Evolutionary conservation across 208 protist genomes (phyloP).

Genomic region (Trypanosoma brucei): DNA sequence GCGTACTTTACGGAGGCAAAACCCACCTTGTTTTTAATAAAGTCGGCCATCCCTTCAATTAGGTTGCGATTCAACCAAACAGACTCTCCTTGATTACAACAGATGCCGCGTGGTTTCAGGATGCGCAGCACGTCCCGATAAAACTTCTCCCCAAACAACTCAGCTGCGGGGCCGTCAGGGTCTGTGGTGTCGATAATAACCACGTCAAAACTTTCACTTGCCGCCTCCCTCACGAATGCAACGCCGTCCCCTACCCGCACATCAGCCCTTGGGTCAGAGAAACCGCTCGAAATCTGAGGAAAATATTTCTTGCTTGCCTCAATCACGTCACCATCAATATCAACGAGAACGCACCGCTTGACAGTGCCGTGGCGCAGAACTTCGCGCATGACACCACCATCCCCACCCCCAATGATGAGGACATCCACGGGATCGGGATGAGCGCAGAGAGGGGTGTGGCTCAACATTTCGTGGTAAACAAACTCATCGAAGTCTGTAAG

Average conservation of each 20-base stretch:
- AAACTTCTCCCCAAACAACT: constrained; percentile 85
- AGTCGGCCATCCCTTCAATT: constrained; percentile 84
- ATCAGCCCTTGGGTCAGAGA: constrained; percentile 68
- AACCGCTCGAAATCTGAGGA: constrained; percentile 71
- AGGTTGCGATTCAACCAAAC: constrained; percentile 91
- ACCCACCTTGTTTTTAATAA: constrained; percentile 74
- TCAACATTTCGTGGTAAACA: constrained; percentile 98
- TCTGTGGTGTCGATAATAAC: constrained; percentile 95
- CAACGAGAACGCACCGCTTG: constrained; percentile 92
- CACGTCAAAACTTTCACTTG: constrained; percentile 88
- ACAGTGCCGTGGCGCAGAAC: constrained; percentile 92
- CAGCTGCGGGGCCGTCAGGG: constrained; percentile 86
- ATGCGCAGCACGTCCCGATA: constrained; percentile 78
- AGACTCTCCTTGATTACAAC: constrained; percentile 89
- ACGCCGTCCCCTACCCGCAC: constrained; percentile 81
- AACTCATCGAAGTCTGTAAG: constrained; percentile 97
- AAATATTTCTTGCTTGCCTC: constrained; percentile 85
- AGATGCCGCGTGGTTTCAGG: constrained; percentile 73
- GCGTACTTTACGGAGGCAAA: constrained; percentile 88
- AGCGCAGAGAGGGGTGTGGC: constrained; percentile 89
- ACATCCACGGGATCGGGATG: constrained; percentile 91
- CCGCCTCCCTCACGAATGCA: constrained; percentile 73
- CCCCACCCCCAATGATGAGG: constrained; percentile 97
- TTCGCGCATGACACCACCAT: constrained; percentile 97
- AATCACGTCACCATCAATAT: constrained; percentile 94